These are phyloP conservation scores for Suaeda aralocaspica DNA, from an alignment of 148 eudicot species.

Conservation along the genomic window DNA sequence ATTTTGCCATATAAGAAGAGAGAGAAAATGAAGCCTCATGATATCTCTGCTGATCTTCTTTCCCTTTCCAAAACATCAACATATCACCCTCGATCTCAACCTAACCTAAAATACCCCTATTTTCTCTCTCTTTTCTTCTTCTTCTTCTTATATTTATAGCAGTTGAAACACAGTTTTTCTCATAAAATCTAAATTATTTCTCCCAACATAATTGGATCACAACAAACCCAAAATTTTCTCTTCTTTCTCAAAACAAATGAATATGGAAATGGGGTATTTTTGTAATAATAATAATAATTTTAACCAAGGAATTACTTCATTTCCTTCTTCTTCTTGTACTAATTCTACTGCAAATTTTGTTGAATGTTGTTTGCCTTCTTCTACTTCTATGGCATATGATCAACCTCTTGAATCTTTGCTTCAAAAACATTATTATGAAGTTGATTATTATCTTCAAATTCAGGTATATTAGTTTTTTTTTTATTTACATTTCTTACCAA, in stretches of 20 bases:
- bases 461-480: too few species aligned
- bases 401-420: not conserved
- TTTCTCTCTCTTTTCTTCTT: too few species aligned
- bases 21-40: slow-evolving; percentile 9
- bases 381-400: not conserved
- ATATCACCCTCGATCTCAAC: not conserved
- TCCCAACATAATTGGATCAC: too few species aligned
- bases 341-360: not conserved
- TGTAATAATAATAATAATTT: not conserved
- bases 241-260: not conserved
- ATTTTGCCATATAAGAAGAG: slow-evolving; percentile 1
- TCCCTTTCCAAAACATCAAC: not conserved
- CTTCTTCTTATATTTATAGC: not conserved
- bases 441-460: slow-evolving; percentile 14
- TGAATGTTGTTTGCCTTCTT: not conserved
- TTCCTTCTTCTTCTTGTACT: not conserved
- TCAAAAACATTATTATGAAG: slow-evolving; percentile 5
- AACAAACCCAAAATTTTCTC: too few species aligned
- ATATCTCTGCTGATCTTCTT: slow-evolving; percentile 9
- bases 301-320: not conserved
- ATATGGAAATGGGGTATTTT: not conserved
- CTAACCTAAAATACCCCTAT: not conserved
- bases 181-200: too few species aligned
- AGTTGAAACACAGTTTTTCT: not conserved
- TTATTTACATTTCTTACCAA: too few species aligned